Conservation (phyloP, 306 rosid species). For the Corylus americana region DNA sequence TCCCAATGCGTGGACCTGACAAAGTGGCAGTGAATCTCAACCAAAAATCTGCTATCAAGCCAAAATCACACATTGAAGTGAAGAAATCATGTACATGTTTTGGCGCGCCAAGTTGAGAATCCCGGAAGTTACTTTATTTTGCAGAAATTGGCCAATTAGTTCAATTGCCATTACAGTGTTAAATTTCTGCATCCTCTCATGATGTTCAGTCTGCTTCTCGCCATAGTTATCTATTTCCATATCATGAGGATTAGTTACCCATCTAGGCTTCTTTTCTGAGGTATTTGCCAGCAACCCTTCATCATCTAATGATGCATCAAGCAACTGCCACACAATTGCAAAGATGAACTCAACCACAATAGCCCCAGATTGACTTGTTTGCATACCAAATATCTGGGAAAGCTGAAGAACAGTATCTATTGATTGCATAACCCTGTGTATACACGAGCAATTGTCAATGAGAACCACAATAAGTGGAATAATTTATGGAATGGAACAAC, state of each 20-base stretch:
- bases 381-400: constrained; percentile 64
- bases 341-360: constrained; percentile 77
- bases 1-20: constrained; percentile 80
- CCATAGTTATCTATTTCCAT: constrained; percentile 63
- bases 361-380: constrained; percentile 73
- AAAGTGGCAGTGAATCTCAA: constrained; percentile 32
- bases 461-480: constrained; percentile 24
- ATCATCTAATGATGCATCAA: constrained; percentile 86
- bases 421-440: constrained; percentile 79
- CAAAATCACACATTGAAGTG: background rate
- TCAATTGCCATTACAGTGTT: constrained; percentile 76
- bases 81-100: constrained; percentile 59
- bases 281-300: constrained; percentile 77
- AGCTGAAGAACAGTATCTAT: constrained; percentile 73
- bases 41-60: background rate
- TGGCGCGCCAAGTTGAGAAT: constrained; percentile 74
- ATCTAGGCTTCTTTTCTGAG: constrained; percentile 61
- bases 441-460: constrained; percentile 5
- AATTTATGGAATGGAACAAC: constrained; percentile 7
- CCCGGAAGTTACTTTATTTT: constrained; percentile 59
- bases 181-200: constrained; percentile 53
- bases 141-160: constrained; percentile 76
- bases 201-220: constrained; percentile 53
- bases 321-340: constrained; percentile 81
- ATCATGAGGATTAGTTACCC: constrained; percentile 61